Evolutionary conservation across 2,329 filamentous ascomycete species (phyloP).

Genomic region (Fusarium albosuccineum): DNA sequence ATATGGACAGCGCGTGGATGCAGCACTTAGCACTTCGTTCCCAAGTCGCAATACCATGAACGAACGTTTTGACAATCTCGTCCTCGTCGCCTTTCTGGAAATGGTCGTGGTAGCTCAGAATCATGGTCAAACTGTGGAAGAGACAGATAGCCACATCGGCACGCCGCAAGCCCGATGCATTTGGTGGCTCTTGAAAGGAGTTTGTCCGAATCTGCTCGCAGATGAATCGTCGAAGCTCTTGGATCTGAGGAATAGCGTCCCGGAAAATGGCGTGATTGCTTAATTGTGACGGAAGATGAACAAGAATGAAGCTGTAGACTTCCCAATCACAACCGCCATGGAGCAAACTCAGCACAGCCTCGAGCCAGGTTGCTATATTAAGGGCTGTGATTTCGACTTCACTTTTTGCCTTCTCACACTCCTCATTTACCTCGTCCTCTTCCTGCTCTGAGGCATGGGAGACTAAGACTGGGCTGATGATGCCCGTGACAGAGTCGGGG

Average conservation of each 20-base stretch:
- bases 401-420: conserved; percentile 29
- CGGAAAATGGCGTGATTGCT: conserved; percentile 90
- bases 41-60: conserved; percentile 85
- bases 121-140: conserved; percentile 86
- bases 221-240: conserved; percentile 78
- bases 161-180: conserved; percentile 82
- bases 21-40: conserved; percentile 91
- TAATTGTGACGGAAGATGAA: conserved; percentile 87
- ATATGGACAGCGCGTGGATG: conserved; percentile 94
- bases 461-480: conserved; percentile 65
- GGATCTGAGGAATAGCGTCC: conserved; percentile 79
- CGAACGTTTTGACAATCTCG: conserved; percentile 87
- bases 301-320: conserved; percentile 89
- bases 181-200: conserved; percentile 84
- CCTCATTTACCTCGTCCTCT: conserved; percentile 14
- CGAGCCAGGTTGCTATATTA: conserved; percentile 78
- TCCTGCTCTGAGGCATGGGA: conserved; percentile 52
- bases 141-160: conserved; percentile 91
- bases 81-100: conserved; percentile 90
- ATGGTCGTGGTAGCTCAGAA: conserved; percentile 89
- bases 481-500: conserved; percentile 60
- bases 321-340: conserved; percentile 84
- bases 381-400: conserved; percentile 61
- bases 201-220: conserved; percentile 87
- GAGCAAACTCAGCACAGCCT: conserved; percentile 79